Base-by-base conservation (phyloP, 1,284 basidiomycete species). In the Trametes hirsuta region DNA sequence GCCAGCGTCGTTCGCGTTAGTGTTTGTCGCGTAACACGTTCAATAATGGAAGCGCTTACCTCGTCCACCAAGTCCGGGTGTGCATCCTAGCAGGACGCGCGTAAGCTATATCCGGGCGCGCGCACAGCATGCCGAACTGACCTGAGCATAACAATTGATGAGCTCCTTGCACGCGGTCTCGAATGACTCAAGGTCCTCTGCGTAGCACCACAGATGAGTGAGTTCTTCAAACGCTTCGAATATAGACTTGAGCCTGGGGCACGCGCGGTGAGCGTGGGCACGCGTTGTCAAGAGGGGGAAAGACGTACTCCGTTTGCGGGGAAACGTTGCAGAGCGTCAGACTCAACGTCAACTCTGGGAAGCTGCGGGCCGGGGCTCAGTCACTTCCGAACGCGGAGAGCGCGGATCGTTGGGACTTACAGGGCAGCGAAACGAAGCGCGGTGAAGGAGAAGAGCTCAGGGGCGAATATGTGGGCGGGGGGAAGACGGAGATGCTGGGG, bases 311-410 rank as follows among this genome's bases (percentile, higher is more conserved):
- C 45, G 79, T 80, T 45, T 85, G 85, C 12, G 87, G 77, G 21
- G 88, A 86, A 21, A 88, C 81, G 69, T 88, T 90, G 66, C 84
- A 84, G 14, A 91, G 75, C 3, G 86, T 85, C 48, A 91, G 74
- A 65, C 87, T 90, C 35, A 86, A 71, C 66, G 85, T 86, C 67
- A 85, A 76, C 61, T 90, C 87, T n/a, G 88, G 87, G 72, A 89
- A 91, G 57, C 88, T 88, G 61, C 47, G 35, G 55, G 40, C 34
- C 47, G 46, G 46, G 47, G 53, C 56, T 41, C 49, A 50, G 37
- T 51, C 48, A 66, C 21, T 14, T 39, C 46, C 44, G 18, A 22
- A n/a, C 40, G 35, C 14, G 40, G 49, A 14, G 15, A 41, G 35
- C 42, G 40, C 35, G 35, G 44, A 49, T 49, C 47, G 21, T n/a